These are phyloP conservation scores for Gynochthodes officinalis DNA, from an alignment of 257 asterid species.

Conservation along the genomic window DNA sequence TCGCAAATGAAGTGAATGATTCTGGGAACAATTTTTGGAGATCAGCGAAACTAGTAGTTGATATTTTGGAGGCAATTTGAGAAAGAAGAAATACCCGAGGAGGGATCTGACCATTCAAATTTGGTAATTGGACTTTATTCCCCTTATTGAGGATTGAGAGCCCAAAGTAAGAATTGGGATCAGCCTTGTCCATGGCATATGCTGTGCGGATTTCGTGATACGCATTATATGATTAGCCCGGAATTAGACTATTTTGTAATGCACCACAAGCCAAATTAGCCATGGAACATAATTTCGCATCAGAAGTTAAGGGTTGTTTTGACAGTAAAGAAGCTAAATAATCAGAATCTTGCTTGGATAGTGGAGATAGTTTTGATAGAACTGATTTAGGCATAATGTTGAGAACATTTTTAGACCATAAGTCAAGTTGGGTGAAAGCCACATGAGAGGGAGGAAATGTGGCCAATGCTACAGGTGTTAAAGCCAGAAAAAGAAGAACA, in stretches of 20 bases:
- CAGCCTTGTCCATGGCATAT: conserved; percentile 4
- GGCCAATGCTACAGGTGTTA: too few species aligned
- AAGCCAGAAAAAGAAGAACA: too few species aligned
- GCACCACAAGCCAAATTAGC: conserved; percentile 20
- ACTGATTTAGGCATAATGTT: too few species aligned
- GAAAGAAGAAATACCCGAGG: conserved; percentile 36
- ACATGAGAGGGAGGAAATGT: too few species aligned
- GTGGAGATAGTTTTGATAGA: too few species aligned
- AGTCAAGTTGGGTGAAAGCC: too few species aligned
- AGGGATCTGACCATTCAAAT: conserved; percentile 23
- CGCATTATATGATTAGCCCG: background rate
- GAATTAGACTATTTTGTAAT: background rate
- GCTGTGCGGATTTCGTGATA: background rate
- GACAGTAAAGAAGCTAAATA: too few species aligned
- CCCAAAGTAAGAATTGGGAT: conserved; percentile 34
- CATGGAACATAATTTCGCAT: conserved; percentile 25
- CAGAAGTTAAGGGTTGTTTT: too few species aligned
- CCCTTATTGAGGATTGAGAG: conserved; percentile 22
- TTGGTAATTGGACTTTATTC: conserved; percentile 28
- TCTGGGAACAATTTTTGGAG: conserved; percentile 23
- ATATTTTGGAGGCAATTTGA: conserved; percentile 21
- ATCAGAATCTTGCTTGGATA: too few species aligned
- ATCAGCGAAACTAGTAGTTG: conserved; percentile 6
- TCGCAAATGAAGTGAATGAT: background rate
- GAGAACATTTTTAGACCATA: too few species aligned